A percentile compares a stretch with the other conserved stretches of the same genome.
phyloP scores from a whole-genome alignment of 306 rosid genomes.

The Prunus mume region DNA sequence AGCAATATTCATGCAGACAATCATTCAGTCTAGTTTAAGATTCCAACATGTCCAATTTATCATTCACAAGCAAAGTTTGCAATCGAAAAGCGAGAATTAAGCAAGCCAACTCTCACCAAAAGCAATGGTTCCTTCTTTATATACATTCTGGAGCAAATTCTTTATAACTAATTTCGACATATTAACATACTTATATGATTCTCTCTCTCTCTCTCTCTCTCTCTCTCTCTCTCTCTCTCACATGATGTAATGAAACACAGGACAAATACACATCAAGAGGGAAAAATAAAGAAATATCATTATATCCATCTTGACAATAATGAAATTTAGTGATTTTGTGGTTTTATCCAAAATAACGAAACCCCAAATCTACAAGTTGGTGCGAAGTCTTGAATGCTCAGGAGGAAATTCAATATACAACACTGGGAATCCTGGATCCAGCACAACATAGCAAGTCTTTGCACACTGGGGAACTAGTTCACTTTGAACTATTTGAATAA shows the following conservation, averaged over 20 bases:
- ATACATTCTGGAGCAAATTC: not conserved
- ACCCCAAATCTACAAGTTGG: not conserved
- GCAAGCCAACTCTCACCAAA: not conserved
- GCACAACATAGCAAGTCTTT: not conserved
- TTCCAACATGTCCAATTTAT: no score
- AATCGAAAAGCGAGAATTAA: not conserved
- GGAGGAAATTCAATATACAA: not conserved
- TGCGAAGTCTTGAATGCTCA: not conserved
- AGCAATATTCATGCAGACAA: not conserved
- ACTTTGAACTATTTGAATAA: not conserved
- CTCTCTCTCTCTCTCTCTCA: no score
- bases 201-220: no score
- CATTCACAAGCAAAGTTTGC: not conserved
- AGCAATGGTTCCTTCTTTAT: not conserved
- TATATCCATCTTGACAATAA: not conserved
- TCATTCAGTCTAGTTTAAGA: not conserved
- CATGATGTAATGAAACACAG: not conserved
- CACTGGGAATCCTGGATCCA: not conserved
- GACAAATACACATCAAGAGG: not conserved
- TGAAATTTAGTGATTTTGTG: not conserved
- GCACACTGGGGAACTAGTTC: not conserved
- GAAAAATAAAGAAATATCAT: no score
- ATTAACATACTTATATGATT: not conserved
- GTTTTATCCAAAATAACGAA: not conserved
- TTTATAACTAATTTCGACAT: not conserved